phyloP scores from a whole-genome alignment of 306 rosid species.

The Biancaea sappan region DNA sequence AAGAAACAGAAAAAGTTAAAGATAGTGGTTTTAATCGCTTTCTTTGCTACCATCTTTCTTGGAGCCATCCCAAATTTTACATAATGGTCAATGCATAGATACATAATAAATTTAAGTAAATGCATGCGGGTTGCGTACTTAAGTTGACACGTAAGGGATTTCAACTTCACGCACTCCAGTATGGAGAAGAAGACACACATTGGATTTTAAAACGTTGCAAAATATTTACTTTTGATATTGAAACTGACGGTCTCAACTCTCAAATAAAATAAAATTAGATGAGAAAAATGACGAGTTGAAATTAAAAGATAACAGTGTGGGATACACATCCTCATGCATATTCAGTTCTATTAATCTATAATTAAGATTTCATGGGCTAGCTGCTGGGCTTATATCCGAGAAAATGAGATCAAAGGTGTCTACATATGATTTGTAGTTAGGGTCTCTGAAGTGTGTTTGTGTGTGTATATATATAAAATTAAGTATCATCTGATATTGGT shows the following conservation, averaged over 20 bases:
- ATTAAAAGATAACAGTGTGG: neutral
- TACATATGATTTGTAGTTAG: neutral
- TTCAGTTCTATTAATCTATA: neutral
- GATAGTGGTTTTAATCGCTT: constrained; percentile 31
- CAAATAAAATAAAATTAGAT: neutral
- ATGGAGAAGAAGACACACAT: neutral
- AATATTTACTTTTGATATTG: neutral
- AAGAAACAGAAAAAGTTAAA: neutral
- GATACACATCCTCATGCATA: neutral
- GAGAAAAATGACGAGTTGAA: neutral
- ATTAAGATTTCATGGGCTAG: neutral
- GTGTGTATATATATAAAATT: no score
- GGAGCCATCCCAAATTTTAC: neutral
- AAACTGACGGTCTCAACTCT: no score
- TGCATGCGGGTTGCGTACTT: constrained; percentile 14
- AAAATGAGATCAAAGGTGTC: neutral
- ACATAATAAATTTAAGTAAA: neutral
- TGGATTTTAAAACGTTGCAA: neutral
- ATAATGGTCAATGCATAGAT: neutral
- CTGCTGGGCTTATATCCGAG: neutral
- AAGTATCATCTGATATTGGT: no score
- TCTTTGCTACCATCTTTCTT: neutral
- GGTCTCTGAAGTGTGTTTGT: no score
- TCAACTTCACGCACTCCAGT: neutral
- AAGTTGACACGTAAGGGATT: constrained; percentile 11